Percentiles rank a stretch among this genome's conserved stretches.
Evolutionary conservation across 108 stramenopile species (phyloP).

Genomic region (Pseudonitzschia multiseries): DNA sequence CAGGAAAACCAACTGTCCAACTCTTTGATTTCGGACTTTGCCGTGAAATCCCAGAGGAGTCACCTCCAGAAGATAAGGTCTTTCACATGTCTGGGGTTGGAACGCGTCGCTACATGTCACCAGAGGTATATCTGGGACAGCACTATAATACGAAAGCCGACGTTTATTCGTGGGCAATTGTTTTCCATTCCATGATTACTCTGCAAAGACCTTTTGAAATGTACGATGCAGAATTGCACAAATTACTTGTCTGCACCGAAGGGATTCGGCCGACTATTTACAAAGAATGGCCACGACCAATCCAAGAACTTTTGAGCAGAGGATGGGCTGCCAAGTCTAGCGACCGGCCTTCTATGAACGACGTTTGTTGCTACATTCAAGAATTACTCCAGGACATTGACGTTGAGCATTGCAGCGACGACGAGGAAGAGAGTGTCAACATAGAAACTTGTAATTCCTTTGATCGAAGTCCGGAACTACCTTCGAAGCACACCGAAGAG

Average conservation of each 20-base stretch:
- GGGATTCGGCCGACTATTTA: conserved; percentile 38
- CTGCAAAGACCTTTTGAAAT: conserved; percentile 55
- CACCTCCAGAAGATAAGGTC: conserved; percentile 38
- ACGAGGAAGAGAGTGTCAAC: background rate
- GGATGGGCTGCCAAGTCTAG: conserved; percentile 20
- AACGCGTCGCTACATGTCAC: conserved; percentile 46
- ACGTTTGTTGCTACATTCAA: conserved; percentile 1
- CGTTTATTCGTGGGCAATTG: conserved; percentile 56
- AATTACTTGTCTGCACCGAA: conserved; percentile 40
- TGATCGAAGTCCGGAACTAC: background rate
- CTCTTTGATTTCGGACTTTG: conserved; percentile 84
- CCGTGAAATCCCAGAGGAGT: conserved; percentile 43
- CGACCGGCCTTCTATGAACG: conserved; percentile 19
- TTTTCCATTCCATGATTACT: conserved; percentile 46
- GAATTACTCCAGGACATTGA: background rate
- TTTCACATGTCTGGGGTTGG: conserved; percentile 63
- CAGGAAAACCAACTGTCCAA: conserved; percentile 29
- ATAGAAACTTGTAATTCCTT: background rate
- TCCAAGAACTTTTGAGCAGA: conserved; percentile 17
- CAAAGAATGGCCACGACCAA: conserved; percentile 40
- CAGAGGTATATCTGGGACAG: conserved; percentile 39
- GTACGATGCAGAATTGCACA: conserved; percentile 31
- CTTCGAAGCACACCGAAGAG: background rate
- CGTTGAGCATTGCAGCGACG: background rate
- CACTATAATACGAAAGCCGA: conserved; percentile 51